Conservation (phyloP, 2,329 filamentous ascomycete species). For the Penicillium palitans region DNA sequence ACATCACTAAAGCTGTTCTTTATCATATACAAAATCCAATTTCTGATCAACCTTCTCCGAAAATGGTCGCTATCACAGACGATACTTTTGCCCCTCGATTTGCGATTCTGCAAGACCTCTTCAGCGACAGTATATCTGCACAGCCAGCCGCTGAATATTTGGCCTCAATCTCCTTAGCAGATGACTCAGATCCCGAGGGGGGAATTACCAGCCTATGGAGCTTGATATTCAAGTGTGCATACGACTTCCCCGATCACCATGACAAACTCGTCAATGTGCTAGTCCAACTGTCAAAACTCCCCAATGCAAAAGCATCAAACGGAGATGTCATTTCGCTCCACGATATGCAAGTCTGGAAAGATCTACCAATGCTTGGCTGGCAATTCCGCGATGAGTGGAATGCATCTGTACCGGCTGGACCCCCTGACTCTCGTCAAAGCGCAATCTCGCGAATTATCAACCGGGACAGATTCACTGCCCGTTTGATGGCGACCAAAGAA, state of each 20-base stretch:
- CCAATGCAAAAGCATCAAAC: neutral
- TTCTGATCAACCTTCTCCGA: neutral
- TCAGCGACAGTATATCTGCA: slow-evolving; percentile 1
- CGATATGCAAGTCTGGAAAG: slow-evolving; percentile 15
- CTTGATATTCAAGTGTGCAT: slow-evolving; percentile 6
- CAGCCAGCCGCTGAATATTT: neutral
- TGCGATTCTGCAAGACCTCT: slow-evolving; percentile 1
- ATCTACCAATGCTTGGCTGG: slow-evolving; percentile 16
- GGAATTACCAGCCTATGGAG: slow-evolving; percentile 1
- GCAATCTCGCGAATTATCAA: slow-evolving; percentile 1
- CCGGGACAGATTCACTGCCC: neutral
- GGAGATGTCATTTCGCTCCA: neutral
- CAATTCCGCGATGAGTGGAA: slow-evolving; percentile 15
- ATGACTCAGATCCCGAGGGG: neutral
- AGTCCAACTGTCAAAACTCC: slow-evolving; percentile 2
- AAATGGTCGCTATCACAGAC: neutral
- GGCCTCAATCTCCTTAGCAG: neutral
- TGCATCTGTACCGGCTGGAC: slow-evolving; percentile 1
- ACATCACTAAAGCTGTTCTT: neutral
- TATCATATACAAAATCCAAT: neutral
- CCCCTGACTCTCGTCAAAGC: neutral
- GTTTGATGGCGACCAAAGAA: neutral
- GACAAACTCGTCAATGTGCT: neutral
- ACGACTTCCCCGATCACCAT: neutral
- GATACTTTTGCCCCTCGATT: neutral